Conservation (phyloP, 805 yeast genomes). For the Komagataella pseudopastoris region DNA sequence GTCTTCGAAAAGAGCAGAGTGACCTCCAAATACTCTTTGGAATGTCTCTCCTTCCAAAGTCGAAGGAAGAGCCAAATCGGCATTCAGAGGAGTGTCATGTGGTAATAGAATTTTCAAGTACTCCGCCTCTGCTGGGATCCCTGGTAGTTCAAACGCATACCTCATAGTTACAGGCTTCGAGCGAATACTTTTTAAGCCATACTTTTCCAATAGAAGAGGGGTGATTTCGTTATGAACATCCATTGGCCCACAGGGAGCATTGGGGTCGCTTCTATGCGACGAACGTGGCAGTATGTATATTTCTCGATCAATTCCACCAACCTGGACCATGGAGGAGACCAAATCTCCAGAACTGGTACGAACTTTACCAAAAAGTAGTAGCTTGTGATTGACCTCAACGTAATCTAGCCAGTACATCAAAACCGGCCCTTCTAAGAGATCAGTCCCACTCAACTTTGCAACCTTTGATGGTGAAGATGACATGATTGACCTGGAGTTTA, state of each 20-base stretch:
- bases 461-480: slow-evolving; percentile 11
- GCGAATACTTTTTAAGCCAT: slow-evolving; percentile 46
- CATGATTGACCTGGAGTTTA: slow-evolving; percentile 4
- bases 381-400: slow-evolving; percentile 55
- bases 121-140: slow-evolving; percentile 65
- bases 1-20: slow-evolving; percentile 64
- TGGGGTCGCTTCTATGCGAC: slow-evolving; percentile 13
- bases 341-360: slow-evolving; percentile 40
- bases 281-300: slow-evolving; percentile 67
- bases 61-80: slow-evolving; percentile 36
- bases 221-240: slow-evolving; percentile 73
- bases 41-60: slow-evolving; percentile 68
- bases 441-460: slow-evolving; percentile 20
- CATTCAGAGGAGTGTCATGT: slow-evolving; percentile 45
- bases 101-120: slow-evolving; percentile 75
- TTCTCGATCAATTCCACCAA: slow-evolving; percentile 57
- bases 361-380: slow-evolving; percentile 74
- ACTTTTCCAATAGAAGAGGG: slow-evolving; percentile 48
- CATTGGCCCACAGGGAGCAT: slow-evolving; percentile 28
- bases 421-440: slow-evolving; percentile 17
- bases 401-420: slow-evolving; percentile 83
- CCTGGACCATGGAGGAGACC: slow-evolving; percentile 67
- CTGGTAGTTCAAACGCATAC: slow-evolving; percentile 81
- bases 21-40: slow-evolving; percentile 67
- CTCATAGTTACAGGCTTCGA: slow-evolving; percentile 63